These are phyloP conservation scores for Populus nigra DNA, from an alignment of 345 rosid genomes.

Conservation along the genomic window DNA sequence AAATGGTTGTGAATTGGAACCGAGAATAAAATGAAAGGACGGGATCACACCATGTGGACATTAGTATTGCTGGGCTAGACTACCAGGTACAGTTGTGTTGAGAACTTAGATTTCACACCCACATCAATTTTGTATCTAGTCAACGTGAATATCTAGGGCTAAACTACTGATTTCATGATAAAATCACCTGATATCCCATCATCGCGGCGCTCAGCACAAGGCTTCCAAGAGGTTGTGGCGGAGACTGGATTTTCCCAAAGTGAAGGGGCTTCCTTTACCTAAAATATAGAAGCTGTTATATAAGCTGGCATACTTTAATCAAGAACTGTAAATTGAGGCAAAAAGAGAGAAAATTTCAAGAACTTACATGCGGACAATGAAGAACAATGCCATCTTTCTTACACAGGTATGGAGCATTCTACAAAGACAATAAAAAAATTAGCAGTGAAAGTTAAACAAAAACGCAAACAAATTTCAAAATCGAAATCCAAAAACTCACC, in stretches of 20 bases:
- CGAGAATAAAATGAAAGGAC: too few species aligned
- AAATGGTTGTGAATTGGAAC: neutral
- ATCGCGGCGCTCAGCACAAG: conserved; percentile 89
- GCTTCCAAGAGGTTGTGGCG: conserved; percentile 98
- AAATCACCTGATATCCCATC: conserved; percentile 73
- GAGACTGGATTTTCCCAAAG: conserved; percentile 96
- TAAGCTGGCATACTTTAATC: neutral
- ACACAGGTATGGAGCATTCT: conserved; percentile 93
- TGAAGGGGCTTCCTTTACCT: conserved; percentile 94
- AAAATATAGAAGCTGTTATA: neutral
- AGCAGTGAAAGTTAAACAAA: conserved; percentile 5
- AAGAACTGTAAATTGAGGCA: neutral
- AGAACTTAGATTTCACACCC: neutral
- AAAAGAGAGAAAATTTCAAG: neutral
- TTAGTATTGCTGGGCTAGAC: neutral
- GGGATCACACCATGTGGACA: neutral
- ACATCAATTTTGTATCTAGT: neutral
- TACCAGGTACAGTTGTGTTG: neutral
- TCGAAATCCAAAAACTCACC: conserved; percentile 41
- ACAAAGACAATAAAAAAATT: conserved; percentile 9
- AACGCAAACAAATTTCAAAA: neutral
- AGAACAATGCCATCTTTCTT: conserved; percentile 94
- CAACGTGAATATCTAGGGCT: neutral
- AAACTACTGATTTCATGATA: neutral
- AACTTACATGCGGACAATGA: conserved; percentile 84